phyloP scores from a whole-genome alignment of 495 filamentous ascomycete genomes.

The Bacidia gigantensis region DNA sequence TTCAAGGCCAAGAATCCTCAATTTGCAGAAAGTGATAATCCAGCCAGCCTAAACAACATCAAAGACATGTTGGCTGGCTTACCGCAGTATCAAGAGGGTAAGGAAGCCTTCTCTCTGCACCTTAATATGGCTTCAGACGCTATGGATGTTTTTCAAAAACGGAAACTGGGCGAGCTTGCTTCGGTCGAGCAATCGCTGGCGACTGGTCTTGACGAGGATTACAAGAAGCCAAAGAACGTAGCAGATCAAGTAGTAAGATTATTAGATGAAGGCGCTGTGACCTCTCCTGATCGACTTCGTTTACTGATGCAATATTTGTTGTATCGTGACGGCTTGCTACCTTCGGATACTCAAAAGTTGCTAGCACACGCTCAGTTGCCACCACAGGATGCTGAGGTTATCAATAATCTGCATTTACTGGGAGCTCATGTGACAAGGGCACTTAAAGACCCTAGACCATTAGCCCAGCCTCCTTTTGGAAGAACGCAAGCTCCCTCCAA shows the following conservation, averaged over 20 bases:
- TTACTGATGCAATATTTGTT: constrained; percentile 76
- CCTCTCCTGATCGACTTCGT: constrained; percentile 60
- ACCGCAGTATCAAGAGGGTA: constrained; percentile 86
- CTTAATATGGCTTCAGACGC: constrained; percentile 96
- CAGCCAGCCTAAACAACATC: constrained; percentile 73
- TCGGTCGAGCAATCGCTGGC: constrained; percentile 73
- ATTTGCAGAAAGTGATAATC: constrained; percentile 60
- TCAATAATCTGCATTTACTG: constrained; percentile 69
- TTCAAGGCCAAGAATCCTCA: constrained; percentile 91
- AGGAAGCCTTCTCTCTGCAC: constrained; percentile 89
- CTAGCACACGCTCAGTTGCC: constrained; percentile 72
- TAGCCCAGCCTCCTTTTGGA: constrained; percentile 52
- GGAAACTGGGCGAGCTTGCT: constrained; percentile 76
- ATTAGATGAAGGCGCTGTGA: constrained; percentile 64
- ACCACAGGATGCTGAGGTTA: constrained; percentile 52
- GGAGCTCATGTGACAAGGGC: constrained; percentile 60
- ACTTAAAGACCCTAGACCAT: constrained; percentile 60
- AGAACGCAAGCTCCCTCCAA: constrained; percentile 36
- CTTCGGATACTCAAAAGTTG: constrained; percentile 72
- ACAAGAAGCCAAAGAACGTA: constrained; percentile 76
- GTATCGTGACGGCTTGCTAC: constrained; percentile 75
- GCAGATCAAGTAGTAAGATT: constrained; percentile 74
- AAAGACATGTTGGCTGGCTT: constrained; percentile 93
- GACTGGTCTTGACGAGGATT: constrained; percentile 87
- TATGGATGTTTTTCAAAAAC: constrained; percentile 77